Evolutionary conservation across 2,329 filamentous ascomycete species (phyloP).

Genomic region (Claviceps monticola): DNA sequence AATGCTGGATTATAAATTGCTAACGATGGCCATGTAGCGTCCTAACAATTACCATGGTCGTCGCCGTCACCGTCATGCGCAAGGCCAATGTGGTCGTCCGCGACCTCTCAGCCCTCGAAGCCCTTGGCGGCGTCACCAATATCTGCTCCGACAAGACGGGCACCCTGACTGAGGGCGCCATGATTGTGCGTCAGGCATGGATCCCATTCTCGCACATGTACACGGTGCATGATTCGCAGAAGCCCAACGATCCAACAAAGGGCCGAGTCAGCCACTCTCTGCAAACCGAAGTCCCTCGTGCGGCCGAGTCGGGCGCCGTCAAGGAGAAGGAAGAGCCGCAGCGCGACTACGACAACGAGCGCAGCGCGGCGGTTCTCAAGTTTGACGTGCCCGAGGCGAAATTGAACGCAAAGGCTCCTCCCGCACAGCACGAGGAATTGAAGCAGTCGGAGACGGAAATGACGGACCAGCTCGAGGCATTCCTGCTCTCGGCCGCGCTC

Average conservation of each 20-base stretch:
- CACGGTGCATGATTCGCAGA: constrained; percentile 46
- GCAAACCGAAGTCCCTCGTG: background rate
- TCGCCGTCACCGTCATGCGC: constrained; percentile 50
- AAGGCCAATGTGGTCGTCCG: constrained; percentile 51
- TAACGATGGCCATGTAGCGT: constrained; percentile 23
- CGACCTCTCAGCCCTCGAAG: constrained; percentile 53
- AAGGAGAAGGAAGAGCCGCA: constrained; percentile 25
- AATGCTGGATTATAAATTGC: too few relatives aligned
- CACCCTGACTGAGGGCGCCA: constrained; percentile 53
- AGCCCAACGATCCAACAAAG: constrained; percentile 46
- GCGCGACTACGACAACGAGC: constrained; percentile 44
- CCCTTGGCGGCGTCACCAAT: constrained; percentile 56
- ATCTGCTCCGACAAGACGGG: constrained; percentile 65
- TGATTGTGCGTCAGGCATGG: constrained; percentile 56
- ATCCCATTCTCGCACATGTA: constrained; percentile 43
- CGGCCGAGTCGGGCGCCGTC: constrained; percentile 6
- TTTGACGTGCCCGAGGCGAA: constrained; percentile 50
- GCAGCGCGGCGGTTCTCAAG: constrained; percentile 44
- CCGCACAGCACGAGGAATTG: constrained; percentile 9
- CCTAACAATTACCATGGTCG: constrained; percentile 57
- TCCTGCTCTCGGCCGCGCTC: constrained; percentile 43
- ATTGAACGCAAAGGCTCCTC: constrained; percentile 20
- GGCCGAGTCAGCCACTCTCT: constrained; percentile 37
- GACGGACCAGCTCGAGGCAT: constrained; percentile 35
- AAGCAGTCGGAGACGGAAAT: constrained; percentile 27